Evolutionary conservation across 2,329 filamentous ascomycete species (phyloP).

Genomic region (Fusarium sp.): DNA sequence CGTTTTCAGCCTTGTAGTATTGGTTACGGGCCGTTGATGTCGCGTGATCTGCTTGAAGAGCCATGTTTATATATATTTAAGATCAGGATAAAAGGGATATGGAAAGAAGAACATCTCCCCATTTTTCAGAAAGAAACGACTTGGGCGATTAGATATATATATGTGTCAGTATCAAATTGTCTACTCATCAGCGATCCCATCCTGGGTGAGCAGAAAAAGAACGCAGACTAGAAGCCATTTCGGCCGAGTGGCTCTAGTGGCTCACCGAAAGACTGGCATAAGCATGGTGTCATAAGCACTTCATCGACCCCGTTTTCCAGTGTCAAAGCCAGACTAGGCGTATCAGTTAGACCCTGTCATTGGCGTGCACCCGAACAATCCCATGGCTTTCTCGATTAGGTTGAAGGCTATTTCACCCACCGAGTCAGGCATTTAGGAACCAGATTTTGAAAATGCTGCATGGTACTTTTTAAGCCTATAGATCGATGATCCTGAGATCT

Average conservation of each 20-base stretch:
- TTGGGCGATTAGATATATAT: neutral
- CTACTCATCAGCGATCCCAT: neutral
- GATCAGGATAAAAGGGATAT: neutral
- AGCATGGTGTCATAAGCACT: conserved; percentile 13
- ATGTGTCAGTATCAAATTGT: neutral
- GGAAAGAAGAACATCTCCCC: neutral
- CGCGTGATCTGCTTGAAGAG: neutral
- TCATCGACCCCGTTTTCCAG: neutral
- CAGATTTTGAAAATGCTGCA: neutral
- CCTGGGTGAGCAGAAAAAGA: neutral
- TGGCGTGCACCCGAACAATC: neutral
- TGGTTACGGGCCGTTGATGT: neutral
- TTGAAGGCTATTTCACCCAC: neutral
- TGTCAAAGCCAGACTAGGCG: neutral
- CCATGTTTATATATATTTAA: neutral
- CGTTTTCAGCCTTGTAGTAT: neutral
- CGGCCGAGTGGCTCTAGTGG: neutral
- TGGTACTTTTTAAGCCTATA: neutral
- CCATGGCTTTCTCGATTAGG: neutral
- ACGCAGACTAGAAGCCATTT: neutral
- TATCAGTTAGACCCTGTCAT: neutral
- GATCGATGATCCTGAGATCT: too few relatives aligned
- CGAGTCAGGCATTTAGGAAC: neutral
- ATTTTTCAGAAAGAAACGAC: too few relatives aligned
- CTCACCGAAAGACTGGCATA: conserved; percentile 16